Evolutionary conservation across 2,329 filamentous ascomycete genomes (phyloP).

Genomic region (Hymenoscyphus salicellus): DNA sequence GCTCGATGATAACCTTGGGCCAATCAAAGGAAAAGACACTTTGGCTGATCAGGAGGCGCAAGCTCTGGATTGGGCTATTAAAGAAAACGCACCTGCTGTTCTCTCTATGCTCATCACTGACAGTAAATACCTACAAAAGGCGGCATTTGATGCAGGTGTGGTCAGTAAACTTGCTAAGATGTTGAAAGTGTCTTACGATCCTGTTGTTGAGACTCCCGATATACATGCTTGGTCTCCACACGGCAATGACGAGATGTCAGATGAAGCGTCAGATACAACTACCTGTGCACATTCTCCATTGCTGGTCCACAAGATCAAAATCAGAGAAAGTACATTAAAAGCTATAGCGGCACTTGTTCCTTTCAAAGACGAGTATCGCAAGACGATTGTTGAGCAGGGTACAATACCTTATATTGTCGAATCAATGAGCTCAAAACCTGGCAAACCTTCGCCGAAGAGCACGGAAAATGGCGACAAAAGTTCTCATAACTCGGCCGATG

Average conservation of each 20-base stretch:
- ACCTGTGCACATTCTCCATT: constrained; percentile 57
- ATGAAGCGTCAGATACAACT: constrained; percentile 43
- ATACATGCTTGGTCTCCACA: constrained; percentile 54
- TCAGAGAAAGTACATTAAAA: constrained; percentile 72
- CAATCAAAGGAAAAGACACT: constrained; percentile 41
- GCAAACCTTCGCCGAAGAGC: constrained; percentile 43
- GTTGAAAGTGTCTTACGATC: constrained; percentile 65
- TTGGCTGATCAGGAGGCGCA: constrained; percentile 38
- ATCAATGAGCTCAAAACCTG: constrained; percentile 65
- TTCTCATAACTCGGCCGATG: constrained; percentile 18
- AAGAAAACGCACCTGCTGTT: constrained; percentile 70
- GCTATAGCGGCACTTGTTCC: constrained; percentile 79
- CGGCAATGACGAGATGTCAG: constrained; percentile 12
- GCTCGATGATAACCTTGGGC: constrained; percentile 52
- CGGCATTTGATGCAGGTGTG: constrained; percentile 69
- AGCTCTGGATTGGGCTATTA: constrained; percentile 49
- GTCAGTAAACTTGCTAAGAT: constrained; percentile 61
- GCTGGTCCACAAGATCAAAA: constrained; percentile 67
- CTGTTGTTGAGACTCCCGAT: constrained; percentile 45
- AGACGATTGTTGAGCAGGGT: constrained; percentile 78
- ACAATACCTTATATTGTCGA: constrained; percentile 79
- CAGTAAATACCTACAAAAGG: constrained; percentile 74
- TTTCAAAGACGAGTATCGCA: constrained; percentile 79
- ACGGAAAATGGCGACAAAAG: constrained; percentile 40
- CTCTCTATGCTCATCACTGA: constrained; percentile 77